Conservation (phyloP, 2,329 filamentous ascomycete genomes). For the Malbranchea zuffiana region DNA sequence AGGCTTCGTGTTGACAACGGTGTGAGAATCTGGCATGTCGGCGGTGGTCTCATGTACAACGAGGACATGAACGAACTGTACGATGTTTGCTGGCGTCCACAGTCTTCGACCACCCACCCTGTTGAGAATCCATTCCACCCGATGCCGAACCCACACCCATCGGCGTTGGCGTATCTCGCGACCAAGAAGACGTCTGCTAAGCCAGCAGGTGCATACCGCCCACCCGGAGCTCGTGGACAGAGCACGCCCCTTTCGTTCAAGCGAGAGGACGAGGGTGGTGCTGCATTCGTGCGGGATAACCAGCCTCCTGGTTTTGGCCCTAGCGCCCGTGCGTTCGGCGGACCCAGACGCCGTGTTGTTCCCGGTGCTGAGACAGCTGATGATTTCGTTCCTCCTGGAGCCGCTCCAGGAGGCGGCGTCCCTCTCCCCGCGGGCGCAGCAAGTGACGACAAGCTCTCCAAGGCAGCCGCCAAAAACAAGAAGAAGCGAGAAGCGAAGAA, state of each 20-base stretch:
- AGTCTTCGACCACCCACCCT: conserved; percentile 50
- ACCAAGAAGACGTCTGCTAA: conserved; percentile 92
- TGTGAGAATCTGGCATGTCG: conserved; percentile 87
- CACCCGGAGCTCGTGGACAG: conserved; percentile 81
- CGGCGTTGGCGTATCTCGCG: conserved; percentile 68
- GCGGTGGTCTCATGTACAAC: conserved; percentile 82
- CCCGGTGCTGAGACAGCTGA: conserved; percentile 73
- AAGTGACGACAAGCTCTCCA: conserved; percentile 63
- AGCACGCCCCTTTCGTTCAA: conserved; percentile 89
- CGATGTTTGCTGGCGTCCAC: conserved; percentile 77
- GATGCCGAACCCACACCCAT: conserved; percentile 68
- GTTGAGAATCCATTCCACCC: conserved; percentile 61
- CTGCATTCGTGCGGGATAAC: conserved; percentile 73
- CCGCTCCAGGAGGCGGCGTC: conserved; percentile 55
- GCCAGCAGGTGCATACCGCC: conserved; percentile 91
- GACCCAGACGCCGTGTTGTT: conserved; percentile 61
- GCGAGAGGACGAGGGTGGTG: conserved; percentile 91
- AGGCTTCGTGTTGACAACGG: conserved; percentile 94
- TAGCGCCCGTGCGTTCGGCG: conserved; percentile 66
- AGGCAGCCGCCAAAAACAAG: conserved; percentile 89
- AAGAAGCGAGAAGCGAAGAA: conserved; percentile 96
- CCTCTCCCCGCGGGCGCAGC: conserved; percentile 54
- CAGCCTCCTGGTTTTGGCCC: conserved; percentile 44
- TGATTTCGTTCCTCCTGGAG: conserved; percentile 54
- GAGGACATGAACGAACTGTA: conserved; percentile 93